phyloP scores from a whole-genome alignment of 2,329 filamentous ascomycete genomes.

The Xylariales sp. region DNA sequence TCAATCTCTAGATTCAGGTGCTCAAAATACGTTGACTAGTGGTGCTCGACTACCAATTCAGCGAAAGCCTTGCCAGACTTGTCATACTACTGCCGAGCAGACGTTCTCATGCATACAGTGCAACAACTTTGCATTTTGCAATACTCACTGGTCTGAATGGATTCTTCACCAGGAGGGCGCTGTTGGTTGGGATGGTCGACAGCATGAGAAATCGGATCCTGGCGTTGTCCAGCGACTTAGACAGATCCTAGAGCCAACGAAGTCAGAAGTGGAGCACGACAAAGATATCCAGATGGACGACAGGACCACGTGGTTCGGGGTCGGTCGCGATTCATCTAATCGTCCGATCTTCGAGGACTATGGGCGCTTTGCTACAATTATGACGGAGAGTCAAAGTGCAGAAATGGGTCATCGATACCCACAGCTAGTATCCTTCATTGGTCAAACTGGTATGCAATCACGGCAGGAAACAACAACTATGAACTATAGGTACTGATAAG shows the following conservation, averaged over 20 bases:
- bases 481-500: background rate
- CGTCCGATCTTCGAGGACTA: slow-evolving; percentile 32
- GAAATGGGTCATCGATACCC: slow-evolving; percentile 17
- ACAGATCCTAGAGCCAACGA: slow-evolving; percentile 8
- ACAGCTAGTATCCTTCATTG: slow-evolving; percentile 33
- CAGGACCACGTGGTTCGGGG: slow-evolving; percentile 8
- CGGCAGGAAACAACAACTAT: background rate
- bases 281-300: slow-evolving; percentile 4
- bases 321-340: background rate
- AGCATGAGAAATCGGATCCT: slow-evolving; percentile 10
- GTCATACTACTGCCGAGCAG: slow-evolving; percentile 21
- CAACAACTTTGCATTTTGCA: slow-evolving; percentile 29
- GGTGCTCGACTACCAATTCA: too few relatives aligned
- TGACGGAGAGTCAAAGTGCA: slow-evolving; percentile 16
- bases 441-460: slow-evolving; percentile 22
- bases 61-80: slow-evolving; percentile 28
- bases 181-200: slow-evolving; percentile 25
- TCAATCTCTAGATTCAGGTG: too few relatives aligned
- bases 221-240: slow-evolving; percentile 4
- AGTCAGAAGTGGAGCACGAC: slow-evolving; percentile 4
- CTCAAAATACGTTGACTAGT: too few relatives aligned
- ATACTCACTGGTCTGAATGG: slow-evolving; percentile 27
- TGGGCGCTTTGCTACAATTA: slow-evolving; percentile 33
- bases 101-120: slow-evolving; percentile 28
- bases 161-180: slow-evolving; percentile 16